Percentiles rank a stretch among this genome's conserved stretches.
Evolutionary conservation across 2,329 filamentous ascomycete genomes (phyloP).

Genomic region (Talaromyces sp.): DNA sequence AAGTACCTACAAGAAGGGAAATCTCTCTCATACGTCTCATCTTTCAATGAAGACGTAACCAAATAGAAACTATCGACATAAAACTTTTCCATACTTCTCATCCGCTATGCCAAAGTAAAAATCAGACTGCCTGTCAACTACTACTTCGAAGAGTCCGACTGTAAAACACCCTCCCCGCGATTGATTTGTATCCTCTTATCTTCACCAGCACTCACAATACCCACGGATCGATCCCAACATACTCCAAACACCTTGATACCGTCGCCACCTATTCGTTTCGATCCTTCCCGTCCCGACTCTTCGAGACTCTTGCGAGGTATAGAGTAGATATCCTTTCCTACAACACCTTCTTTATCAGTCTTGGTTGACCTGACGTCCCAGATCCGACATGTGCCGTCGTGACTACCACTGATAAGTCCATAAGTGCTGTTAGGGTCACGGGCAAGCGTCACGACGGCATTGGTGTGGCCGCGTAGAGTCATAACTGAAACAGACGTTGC

Average conservation of each 20-base stretch:
- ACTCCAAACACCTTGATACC: slow-evolving; percentile 89
- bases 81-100: neutral
- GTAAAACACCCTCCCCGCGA: slow-evolving; percentile 54
- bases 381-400: slow-evolving; percentile 87
- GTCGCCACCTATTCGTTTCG: slow-evolving; percentile 66
- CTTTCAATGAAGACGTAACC: neutral
- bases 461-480: slow-evolving; percentile 87
- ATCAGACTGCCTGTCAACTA: neutral
- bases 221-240: slow-evolving; percentile 78
- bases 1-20: slow-evolving; percentile 12
- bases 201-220: slow-evolving; percentile 87
- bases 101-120: slow-evolving; percentile 5
- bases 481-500: slow-evolving; percentile 75
- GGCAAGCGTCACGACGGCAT: slow-evolving; percentile 62
- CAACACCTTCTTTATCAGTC: slow-evolving; percentile 58
- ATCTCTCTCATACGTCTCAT: neutral
- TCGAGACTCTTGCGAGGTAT: slow-evolving; percentile 72
- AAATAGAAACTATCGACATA: neutral
- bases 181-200: slow-evolving; percentile 96
- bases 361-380: slow-evolving; percentile 79
- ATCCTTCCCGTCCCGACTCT: slow-evolving; percentile 58
- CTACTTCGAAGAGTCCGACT: slow-evolving; percentile 18
- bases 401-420: slow-evolving; percentile 81
- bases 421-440: slow-evolving; percentile 67
- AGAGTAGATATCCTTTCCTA: slow-evolving; percentile 70